A percentile compares a stretch with the other conserved stretches of the same genome.
phyloP scores from a whole-genome alignment of 306 rosid genomes.

The Cucumis sativus region Cucumber_9930_V3 NC_026655.2:21585501-21586000 shows the following conservation, averaged over 20 bases:
- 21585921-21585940: slow-evolving; percentile 20
- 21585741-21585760: slow-evolving; percentile 21
- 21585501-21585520: not conserved
- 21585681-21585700: slow-evolving; percentile 12
- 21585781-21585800: slow-evolving; percentile 29
- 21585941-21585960: slow-evolving; percentile 11
- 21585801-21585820: slow-evolving; percentile 15
- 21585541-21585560: not conserved
- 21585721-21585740: slow-evolving; percentile 23
- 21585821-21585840: slow-evolving; percentile 10
- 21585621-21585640: slow-evolving; percentile 8
- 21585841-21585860: slow-evolving; percentile 21
- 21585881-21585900: slow-evolving; percentile 24
- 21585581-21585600: not conserved
- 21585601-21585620: not conserved
- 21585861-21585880: slow-evolving; percentile 18
- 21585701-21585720: slow-evolving; percentile 14
- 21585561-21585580: slow-evolving; percentile 14
- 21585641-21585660: slow-evolving; percentile 25
- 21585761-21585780: slow-evolving; percentile 32
- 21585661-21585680: slow-evolving; percentile 32
- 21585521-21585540: not conserved
- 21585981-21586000: slow-evolving; percentile 31
- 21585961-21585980: slow-evolving; percentile 25
- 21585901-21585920: slow-evolving; percentile 13